These are phyloP conservation scores for Clonostachys rhizophaga DNA, from an alignment of 2,329 filamentous ascomycete species.

Conservation along the genomic window DNA sequence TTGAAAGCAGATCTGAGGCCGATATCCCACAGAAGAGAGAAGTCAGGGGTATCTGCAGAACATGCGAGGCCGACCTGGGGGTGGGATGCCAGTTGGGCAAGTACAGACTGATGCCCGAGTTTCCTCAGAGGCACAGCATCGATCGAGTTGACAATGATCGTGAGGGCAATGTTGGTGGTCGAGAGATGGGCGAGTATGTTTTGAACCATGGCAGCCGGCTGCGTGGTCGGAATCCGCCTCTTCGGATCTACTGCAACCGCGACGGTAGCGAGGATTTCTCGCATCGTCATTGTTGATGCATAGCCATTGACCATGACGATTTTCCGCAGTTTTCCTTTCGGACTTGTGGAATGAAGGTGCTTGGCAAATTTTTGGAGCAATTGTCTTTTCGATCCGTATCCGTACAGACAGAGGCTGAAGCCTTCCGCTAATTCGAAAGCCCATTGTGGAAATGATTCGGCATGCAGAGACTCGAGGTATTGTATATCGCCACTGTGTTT, in stretches of 20 bases:
- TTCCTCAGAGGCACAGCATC: slow-evolving; percentile 76
- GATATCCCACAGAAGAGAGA: slow-evolving; percentile 85
- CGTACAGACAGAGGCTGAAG: slow-evolving; percentile 88
- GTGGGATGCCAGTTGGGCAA: slow-evolving; percentile 74
- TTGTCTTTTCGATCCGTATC: slow-evolving; percentile 82
- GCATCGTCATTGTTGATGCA: slow-evolving; percentile 57
- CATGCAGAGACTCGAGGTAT: slow-evolving; percentile 70
- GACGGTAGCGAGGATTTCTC: slow-evolving; percentile 67
- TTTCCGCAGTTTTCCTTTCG: slow-evolving; percentile 11
- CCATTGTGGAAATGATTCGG: slow-evolving; percentile 86
- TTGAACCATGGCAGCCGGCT: slow-evolving; percentile 65
- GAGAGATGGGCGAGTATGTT: slow-evolving; percentile 58
- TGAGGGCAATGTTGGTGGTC: slow-evolving; percentile 42
- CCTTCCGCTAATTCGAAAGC: slow-evolving; percentile 80
- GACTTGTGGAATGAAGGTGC: slow-evolving; percentile 43
- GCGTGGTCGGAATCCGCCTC: slow-evolving; percentile 49
- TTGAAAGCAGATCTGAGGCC: slow-evolving; percentile 77
- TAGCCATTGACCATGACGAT: slow-evolving; percentile 91
- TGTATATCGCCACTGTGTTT: slow-evolving; percentile 66
- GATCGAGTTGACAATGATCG: slow-evolving; percentile 79
- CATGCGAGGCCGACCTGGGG: slow-evolving; percentile 68
- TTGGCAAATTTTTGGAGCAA: slow-evolving; percentile 73
- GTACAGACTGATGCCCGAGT: slow-evolving; percentile 61
- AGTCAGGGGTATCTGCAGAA: slow-evolving; percentile 84
- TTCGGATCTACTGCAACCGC: slow-evolving; percentile 54